Evolutionary conservation across 108 stramenopile genomes (phyloP).

Genomic region (Nitzschia putrida): DNA sequence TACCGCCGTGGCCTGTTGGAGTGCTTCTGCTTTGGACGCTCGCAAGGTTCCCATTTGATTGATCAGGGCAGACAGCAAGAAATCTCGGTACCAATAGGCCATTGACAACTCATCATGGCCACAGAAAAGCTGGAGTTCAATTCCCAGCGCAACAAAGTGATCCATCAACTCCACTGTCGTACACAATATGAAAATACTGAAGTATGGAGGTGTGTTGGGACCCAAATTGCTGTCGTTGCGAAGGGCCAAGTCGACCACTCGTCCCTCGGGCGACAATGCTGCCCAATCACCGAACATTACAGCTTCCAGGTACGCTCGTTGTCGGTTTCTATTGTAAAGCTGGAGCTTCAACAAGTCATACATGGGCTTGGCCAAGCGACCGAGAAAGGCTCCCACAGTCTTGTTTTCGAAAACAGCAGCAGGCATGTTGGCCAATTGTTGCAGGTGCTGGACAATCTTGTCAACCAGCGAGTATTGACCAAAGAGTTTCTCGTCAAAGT

Average conservation of each 20-base stretch:
- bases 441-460: constrained; percentile 62
- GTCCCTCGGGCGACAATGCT: constrained; percentile 60
- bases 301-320: constrained; percentile 68
- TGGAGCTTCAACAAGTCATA: constrained; percentile 78
- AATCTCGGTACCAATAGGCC: constrained; percentile 83
- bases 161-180: constrained; percentile 66
- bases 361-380: constrained; percentile 69
- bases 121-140: constrained; percentile 64
- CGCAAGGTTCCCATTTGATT: constrained; percentile 53
- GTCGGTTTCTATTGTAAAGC: constrained; percentile 70
- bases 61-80: constrained; percentile 62
- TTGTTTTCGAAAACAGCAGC: constrained; percentile 32
- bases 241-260: constrained; percentile 51
- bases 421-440: constrained; percentile 53
- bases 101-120: constrained; percentile 59
- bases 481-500: constrained; percentile 78
- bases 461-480: constrained; percentile 60
- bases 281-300: constrained; percentile 73
- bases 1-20: constrained; percentile 13
- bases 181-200: constrained; percentile 63
- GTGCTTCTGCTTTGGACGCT: constrained; percentile 31
- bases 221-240: constrained; percentile 37
- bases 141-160: constrained; percentile 56
- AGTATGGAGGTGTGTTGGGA: constrained; percentile 48
- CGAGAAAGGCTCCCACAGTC: constrained; percentile 45